Conservation (phyloP, 345 rosid genomes). For the Sapria himalayana region DNA sequence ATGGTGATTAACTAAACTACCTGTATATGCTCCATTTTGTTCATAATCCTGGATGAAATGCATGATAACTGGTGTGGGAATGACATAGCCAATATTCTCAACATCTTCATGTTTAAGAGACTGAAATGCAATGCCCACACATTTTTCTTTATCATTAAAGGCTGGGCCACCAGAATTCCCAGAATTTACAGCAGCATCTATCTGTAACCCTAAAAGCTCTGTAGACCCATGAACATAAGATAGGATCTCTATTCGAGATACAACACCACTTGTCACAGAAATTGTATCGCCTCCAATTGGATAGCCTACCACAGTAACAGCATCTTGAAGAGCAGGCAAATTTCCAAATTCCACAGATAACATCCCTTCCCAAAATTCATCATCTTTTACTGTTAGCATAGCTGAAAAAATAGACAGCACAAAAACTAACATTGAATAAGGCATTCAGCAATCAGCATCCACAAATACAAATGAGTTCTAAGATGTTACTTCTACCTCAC, state of each 20-base stretch:
- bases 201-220: constrained; percentile 85
- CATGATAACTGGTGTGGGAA: constrained; percentile 78
- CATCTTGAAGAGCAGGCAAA: constrained; percentile 88
- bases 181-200: constrained; percentile 91
- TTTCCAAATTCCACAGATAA: constrained; percentile 77
- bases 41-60: constrained; percentile 83
- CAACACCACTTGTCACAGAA: constrained; percentile 94
- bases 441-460: not conserved
- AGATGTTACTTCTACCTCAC: too few relatives aligned
- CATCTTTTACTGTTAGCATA: constrained; percentile 47
- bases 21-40: constrained; percentile 72
- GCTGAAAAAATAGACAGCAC: constrained; percentile 19
- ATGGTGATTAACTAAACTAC: constrained; percentile 12
- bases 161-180: constrained; percentile 99
- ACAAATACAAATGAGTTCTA: not conserved
- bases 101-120: constrained; percentile 85
- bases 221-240: constrained; percentile 87
- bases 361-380: constrained; percentile 88
- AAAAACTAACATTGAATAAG: constrained; percentile 2
- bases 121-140: constrained; percentile 97
- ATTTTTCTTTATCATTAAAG: constrained; percentile 67
- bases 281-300: constrained; percentile 94
- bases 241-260: constrained; percentile 75
- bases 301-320: constrained; percentile 91
- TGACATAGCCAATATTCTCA: constrained; percentile 86